A percentile compares a stretch with the other conserved stretches of the same genome.
Conservation (phyloP, 352 stramenopile genomes). For the Elongisporangium prolatum region DNA sequence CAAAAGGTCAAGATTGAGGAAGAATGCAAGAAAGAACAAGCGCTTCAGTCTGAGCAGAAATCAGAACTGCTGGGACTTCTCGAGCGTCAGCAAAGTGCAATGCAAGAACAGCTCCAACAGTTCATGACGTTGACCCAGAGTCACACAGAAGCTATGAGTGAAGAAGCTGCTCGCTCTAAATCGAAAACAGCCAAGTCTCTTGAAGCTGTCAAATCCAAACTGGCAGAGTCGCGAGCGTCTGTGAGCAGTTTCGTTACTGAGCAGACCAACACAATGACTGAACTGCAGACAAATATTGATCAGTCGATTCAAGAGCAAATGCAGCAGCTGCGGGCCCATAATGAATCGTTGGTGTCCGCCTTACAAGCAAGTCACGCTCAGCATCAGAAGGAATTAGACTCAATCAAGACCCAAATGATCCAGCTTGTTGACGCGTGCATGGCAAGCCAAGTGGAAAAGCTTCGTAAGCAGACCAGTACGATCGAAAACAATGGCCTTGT, state of each 20-base stretch:
- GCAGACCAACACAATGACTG: conserved; percentile 39
- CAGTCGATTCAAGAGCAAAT: conserved; percentile 38
- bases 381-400: conserved; percentile 36
- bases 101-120: conserved; percentile 27
- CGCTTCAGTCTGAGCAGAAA: conserved; percentile 11
- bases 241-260: conserved; percentile 32
- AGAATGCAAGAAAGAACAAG: conserved; percentile 12
- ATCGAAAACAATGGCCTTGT: conserved; percentile 28
- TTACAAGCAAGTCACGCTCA: conserved; percentile 28
- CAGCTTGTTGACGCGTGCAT: conserved; percentile 44
- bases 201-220: conserved; percentile 19
- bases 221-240: conserved; percentile 27
- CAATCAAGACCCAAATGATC: conserved; percentile 36
- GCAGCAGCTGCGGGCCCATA: conserved; percentile 35
- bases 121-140: conserved; percentile 26
- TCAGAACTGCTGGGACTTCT: conserved; percentile 19
- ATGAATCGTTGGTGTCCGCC: conserved; percentile 18
- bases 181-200: conserved; percentile 22
- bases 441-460: conserved; percentile 28
- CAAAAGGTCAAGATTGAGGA: conserved; percentile 15
- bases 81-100: conserved; percentile 18
- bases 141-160: conserved; percentile 21
- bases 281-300: conserved; percentile 40
- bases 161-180: conserved; percentile 27
- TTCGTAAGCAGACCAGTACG: conserved; percentile 38